Evolutionary conservation across 345 rosid species (phyloP).

Genomic region (Hibiscus trionum): DNA sequence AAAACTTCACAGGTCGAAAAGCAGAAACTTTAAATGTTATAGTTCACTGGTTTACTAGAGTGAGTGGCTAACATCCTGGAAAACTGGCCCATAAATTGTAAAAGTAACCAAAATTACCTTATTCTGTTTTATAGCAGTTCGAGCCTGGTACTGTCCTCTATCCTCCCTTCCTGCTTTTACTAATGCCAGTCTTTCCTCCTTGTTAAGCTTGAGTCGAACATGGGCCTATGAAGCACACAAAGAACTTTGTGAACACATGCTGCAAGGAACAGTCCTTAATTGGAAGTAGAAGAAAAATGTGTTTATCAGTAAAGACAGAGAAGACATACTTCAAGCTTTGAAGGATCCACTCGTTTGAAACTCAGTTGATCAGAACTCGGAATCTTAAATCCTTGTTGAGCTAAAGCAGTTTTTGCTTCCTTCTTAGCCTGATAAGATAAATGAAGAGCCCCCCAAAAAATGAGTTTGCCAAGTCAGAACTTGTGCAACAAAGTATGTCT

Average conservation of each 20-base stretch:
- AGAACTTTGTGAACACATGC: not conserved
- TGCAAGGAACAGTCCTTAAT: not conserved
- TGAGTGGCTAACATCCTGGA: not conserved
- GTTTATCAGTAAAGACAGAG: constrained; percentile 6
- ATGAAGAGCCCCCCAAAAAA: constrained; percentile 7
- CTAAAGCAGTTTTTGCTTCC: constrained; percentile 56
- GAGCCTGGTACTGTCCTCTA: constrained; percentile 57
- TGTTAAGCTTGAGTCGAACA: constrained; percentile 61
- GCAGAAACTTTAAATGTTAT: not conserved
- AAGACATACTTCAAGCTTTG: constrained; percentile 74
- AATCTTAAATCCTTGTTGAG: constrained; percentile 73
- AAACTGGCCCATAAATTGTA: not conserved
- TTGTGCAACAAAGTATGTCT: not conserved
- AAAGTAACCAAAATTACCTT: constrained; percentile 38
- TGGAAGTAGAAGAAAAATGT: not conserved
- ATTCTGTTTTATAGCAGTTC: constrained; percentile 71
- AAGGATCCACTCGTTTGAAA: constrained; percentile 74
- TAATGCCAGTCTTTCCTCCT: constrained; percentile 61
- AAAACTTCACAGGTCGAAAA: not conserved
- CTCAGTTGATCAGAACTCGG: constrained; percentile 70
- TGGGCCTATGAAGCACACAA: constrained; percentile 51
- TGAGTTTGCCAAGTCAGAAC: not conserved
- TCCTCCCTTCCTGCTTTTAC: constrained; percentile 92
- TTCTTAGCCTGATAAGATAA: constrained; percentile 50
- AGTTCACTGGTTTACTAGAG: not conserved